Percentiles rank a stretch among this genome's conserved stretches.
These are phyloP conservation scores for Vinca major DNA, from an alignment of 305 asterid species.

Conservation along the genomic window DNA sequence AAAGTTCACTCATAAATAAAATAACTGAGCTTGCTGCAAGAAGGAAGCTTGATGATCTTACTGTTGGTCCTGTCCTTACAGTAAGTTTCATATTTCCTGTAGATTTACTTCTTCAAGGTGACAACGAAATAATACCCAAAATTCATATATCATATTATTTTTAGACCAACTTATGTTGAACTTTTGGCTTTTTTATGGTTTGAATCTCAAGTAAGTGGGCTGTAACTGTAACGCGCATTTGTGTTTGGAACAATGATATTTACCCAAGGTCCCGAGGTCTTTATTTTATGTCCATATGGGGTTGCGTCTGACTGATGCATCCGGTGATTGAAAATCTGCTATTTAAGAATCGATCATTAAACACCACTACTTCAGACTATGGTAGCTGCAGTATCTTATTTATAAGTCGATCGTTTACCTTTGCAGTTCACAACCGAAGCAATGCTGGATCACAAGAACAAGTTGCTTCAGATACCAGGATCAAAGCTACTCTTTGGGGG, in stretches of 20 bases:
- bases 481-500: conserved; percentile 85
- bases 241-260: neutral
- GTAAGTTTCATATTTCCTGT: conserved; percentile 25
- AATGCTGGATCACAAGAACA: conserved; percentile 62
- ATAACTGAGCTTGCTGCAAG: conserved; percentile 60
- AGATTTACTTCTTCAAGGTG: neutral
- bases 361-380: neutral
- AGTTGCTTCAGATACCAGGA: conserved; percentile 73
- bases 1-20: conserved; percentile 49
- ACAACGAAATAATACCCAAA: neutral
- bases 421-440: conserved; percentile 72
- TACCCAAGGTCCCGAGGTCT: neutral
- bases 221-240: neutral
- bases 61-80: conserved; percentile 90
- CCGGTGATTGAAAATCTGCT: neutral
- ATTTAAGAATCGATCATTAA: neutral
- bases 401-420: neutral
- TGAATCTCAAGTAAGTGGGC: neutral
- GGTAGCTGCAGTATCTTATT: neutral
- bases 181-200: neutral
- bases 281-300: neutral
- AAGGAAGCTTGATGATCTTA: conserved; percentile 77
- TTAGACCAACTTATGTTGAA: neutral
- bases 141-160: neutral
- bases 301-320: neutral